Conservation (phyloP, 2,329 filamentous ascomycete species). For the Sporothrix protearum region DNA sequence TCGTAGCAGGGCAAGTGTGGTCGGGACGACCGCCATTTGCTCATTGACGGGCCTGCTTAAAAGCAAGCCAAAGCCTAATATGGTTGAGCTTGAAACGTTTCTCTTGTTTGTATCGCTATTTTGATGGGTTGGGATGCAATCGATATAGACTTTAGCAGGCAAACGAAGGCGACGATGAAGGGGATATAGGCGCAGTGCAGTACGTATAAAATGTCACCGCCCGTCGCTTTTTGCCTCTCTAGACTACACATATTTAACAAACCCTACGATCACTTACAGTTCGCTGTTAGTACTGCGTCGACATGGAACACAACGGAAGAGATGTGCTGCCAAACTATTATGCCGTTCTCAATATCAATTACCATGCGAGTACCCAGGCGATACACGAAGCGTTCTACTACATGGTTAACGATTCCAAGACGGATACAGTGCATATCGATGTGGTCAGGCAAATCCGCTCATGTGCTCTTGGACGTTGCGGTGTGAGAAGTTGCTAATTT, state of each 20-base stretch:
- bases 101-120: neutral
- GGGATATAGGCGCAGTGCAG: neutral
- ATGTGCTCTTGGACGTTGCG: neutral
- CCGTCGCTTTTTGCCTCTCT: neutral
- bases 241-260: neutral
- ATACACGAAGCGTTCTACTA: neutral
- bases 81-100: neutral
- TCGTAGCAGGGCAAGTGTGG: neutral
- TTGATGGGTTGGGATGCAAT: neutral
- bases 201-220: neutral
- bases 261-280: neutral
- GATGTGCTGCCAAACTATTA: slow-evolving; percentile 19
- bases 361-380: neutral
- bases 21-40: neutral
- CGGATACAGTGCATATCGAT: neutral
- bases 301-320: neutral
- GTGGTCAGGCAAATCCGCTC: neutral
- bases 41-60: neutral
- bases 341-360: slow-evolving; percentile 3
- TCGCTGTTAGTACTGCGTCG: no score
- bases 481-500: neutral
- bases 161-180: neutral
- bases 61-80: neutral
- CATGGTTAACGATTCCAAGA: neutral
- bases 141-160: neutral